Evolutionary conservation across 768 basidiomycete species (phyloP).

Genomic region (Mycena capillaripes): DNA sequence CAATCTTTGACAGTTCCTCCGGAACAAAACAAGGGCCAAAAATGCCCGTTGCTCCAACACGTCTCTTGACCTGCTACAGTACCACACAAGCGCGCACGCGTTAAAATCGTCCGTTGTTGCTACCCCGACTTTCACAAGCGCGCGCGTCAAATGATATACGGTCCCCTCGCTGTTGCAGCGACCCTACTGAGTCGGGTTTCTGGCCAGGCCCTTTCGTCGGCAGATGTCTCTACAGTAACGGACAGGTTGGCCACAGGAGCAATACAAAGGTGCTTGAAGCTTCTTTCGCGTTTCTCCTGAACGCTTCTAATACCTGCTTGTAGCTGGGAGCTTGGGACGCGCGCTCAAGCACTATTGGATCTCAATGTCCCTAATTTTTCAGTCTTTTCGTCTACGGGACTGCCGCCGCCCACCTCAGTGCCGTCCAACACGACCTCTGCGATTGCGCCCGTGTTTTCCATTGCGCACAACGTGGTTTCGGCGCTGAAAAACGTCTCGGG

Average conservation of each 20-base stretch:
- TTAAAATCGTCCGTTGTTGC: background rate
- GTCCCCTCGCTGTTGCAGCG: background rate
- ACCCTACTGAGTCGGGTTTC: slow-evolving; percentile 18
- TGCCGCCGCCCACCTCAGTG: slow-evolving; percentile 55
- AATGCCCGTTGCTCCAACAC: background rate
- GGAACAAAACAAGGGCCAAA: background rate
- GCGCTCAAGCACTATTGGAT: slow-evolving; percentile 64
- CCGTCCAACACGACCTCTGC: slow-evolving; percentile 48
- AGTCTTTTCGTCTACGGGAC: slow-evolving; percentile 52
- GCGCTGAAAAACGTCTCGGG: slow-evolving; percentile 57
- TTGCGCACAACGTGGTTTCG: slow-evolving; percentile 64
- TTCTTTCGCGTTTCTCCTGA: background rate
- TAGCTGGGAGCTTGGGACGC: slow-evolving; percentile 72
- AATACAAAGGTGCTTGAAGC: slow-evolving; percentile 47
- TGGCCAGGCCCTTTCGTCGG: slow-evolving; percentile 50
- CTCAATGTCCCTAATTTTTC: slow-evolving; percentile 61
- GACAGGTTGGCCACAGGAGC: slow-evolving; percentile 54
- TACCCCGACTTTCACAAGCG: background rate
- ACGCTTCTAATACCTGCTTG: background rate
- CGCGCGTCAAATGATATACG: background rate
- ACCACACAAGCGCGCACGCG: too few species aligned
- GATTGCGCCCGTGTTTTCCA: slow-evolving; percentile 69
- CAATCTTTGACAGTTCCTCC: too few species aligned
- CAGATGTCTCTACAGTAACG: slow-evolving; percentile 50
- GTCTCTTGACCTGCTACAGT: too few species aligned